phyloP scores from a whole-genome alignment of 2,329 filamentous ascomycete species.

The Fusarium sp. region DNA sequence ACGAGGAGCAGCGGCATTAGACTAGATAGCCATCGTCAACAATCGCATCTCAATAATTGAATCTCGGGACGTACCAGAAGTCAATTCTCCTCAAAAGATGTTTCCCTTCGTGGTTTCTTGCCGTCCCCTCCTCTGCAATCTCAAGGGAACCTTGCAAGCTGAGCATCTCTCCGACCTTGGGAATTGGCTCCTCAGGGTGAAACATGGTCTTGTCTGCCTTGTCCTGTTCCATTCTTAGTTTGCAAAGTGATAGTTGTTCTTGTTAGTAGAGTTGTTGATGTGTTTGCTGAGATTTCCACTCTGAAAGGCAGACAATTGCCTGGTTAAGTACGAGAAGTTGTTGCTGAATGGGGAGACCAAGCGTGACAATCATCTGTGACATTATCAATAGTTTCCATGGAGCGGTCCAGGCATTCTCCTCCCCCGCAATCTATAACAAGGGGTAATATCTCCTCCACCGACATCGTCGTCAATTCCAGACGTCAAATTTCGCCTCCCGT shows the following conservation, averaged over 20 bases:
- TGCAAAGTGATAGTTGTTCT: not conserved
- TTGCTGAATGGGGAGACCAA: not conserved
- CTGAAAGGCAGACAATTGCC: not conserved
- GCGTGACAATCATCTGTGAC: not conserved
- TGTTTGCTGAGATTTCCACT: not conserved
- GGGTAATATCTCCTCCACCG: not conserved
- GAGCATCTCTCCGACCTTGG: constrained; percentile 28
- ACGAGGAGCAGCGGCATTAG: constrained; percentile 37
- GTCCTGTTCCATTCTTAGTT: constrained; percentile 6
- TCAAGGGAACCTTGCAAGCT: constrained; percentile 30
- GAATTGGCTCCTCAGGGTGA: constrained; percentile 2
- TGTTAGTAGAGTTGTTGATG: not conserved
- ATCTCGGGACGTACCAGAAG: constrained; percentile 12
- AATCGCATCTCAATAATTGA: not conserved
- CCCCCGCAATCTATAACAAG: not conserved
- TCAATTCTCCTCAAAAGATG: constrained; percentile 32
- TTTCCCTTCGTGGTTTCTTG: not conserved
- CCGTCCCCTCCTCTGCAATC: constrained; percentile 11
- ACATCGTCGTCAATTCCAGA: not conserved
- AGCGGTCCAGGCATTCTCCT: not conserved
- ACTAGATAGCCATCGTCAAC: not conserved
- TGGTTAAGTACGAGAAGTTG: not conserved
- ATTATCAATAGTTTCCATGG: not conserved
- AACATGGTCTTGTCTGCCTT: constrained; percentile 17
- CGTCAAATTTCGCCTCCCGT: not conserved